Base-by-base conservation (phyloP, 495 filamentous ascomycete species). In the Neurospora cerealis region DNA sequence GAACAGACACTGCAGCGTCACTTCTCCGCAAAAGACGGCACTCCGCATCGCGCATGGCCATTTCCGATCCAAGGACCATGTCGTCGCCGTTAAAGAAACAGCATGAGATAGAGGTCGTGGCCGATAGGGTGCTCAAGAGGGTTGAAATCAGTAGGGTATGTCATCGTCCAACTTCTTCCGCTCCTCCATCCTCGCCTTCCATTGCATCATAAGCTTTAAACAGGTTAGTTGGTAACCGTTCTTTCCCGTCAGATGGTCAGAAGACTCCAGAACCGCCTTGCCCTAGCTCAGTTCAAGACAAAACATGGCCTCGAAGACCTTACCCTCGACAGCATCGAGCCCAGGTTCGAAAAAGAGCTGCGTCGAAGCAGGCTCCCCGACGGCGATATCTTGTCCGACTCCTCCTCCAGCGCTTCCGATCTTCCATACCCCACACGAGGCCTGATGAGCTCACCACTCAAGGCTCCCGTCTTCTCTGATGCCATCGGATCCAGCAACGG, bases 251-350 rank as follows among this genome's bases (percentile, higher is more conserved):
- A 99, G 96, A 96, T 98, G 83, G 96, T 94, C 72, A 86, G 95
- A 82, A 91, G 90, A 78, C 85, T 99, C 41, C 93, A 97, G 82
- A 92, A 96, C 84, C 93, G 95, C 62, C 87, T 99, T 41, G 95
- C 96, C 76, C 88, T 98, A 70, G 96, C 96, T 80, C 95, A 93
- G 84, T 94, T 97, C 88, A 99, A 98, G 84, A 93, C 95, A 71
- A 93, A 95, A 81, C 90, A 97, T 82, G 95, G 95, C 75, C 91
- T 91, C 88, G 89, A 94, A 80, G 88, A 93, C 81, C 87, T 94
- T 72, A 89, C 90, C 46, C 87, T 95, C 70, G 91, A 92, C 76
- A 88, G 81, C 32, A 91, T 95, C 79, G 93, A 93, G 81, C 89
- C 89, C 74, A 90, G 86, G 77, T 80, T 94, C 73, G 93, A 97